phyloP scores from a whole-genome alignment of 2,329 filamentous ascomycete species.

The Colletotrichum sp. region DNA sequence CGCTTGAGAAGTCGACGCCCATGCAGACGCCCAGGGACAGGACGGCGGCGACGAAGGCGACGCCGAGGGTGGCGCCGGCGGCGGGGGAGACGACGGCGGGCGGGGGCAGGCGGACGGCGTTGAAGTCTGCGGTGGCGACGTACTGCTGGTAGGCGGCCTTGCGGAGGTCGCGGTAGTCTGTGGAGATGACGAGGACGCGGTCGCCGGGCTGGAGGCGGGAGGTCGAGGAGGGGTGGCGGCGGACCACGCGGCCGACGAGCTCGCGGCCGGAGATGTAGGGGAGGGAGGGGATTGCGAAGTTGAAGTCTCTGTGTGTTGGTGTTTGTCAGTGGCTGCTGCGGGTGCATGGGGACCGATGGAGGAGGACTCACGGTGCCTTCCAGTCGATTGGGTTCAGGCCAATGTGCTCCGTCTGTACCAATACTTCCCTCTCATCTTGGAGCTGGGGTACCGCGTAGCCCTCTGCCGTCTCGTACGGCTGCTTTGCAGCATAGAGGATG shows the following conservation, averaged over 20 bases:
- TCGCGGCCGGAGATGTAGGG: constrained; percentile 76
- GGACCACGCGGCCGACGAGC: constrained; percentile 67
- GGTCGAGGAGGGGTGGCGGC: constrained; percentile 25
- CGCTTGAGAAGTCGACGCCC: constrained; percentile 66
- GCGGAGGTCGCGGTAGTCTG: constrained; percentile 74
- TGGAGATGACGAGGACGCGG: constrained; percentile 69
- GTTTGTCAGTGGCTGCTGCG: not conserved
- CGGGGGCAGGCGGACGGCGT: constrained; percentile 62
- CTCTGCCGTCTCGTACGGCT: constrained; percentile 51
- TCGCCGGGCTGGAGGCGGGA: constrained; percentile 58
- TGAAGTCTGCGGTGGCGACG: constrained; percentile 67
- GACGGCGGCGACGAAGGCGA: constrained; percentile 73
- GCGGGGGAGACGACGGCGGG: constrained; percentile 40
- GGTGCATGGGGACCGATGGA: not conserved
- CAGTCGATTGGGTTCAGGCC: constrained; percentile 80
- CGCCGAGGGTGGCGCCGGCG: constrained; percentile 68
- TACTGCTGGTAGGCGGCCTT: constrained; percentile 78
- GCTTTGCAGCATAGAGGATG: constrained; percentile 52
- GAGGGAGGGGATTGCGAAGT: constrained; percentile 70
- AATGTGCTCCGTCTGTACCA: constrained; percentile 69
- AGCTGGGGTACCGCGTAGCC: constrained; percentile 49
- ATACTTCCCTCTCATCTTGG: constrained; percentile 51
- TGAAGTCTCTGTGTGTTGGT: constrained; percentile 60
- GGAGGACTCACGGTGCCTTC: constrained; percentile 69
- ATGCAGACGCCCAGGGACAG: constrained; percentile 73